A percentile compares a stretch with the other conserved stretches of the same genome.
Conservation (phyloP, 768 basidiomycete species). For the Termitomyces eurrhizus region DNA sequence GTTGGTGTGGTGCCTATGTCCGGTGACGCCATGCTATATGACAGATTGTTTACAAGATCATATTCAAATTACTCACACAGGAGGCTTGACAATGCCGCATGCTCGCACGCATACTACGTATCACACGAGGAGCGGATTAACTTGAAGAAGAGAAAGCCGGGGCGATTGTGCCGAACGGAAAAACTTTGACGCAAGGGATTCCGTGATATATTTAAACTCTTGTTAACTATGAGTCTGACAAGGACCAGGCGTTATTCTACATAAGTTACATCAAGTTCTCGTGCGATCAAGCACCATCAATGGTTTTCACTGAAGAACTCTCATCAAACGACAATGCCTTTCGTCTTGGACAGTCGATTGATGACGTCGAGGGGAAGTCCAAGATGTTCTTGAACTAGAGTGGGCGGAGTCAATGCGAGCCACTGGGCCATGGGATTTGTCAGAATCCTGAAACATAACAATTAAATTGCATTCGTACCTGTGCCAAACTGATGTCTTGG, state of each 20-base stretch:
- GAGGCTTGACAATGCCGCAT: background rate
- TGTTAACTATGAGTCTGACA: background rate
- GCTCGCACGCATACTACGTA: background rate
- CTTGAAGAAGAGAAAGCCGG: background rate
- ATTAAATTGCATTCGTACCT: slow-evolving; percentile 26
- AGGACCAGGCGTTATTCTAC: background rate
- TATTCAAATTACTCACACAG: background rate
- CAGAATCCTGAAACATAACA: background rate
- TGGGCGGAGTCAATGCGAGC: slow-evolving; percentile 20
- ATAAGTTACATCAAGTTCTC: background rate
- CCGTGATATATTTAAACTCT: background rate
- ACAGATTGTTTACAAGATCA: background rate
- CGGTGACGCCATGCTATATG: background rate
- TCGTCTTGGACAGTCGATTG: slow-evolving; percentile 34
- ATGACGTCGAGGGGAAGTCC: slow-evolving; percentile 17
- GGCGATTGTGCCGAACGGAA: background rate
- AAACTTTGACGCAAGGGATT: background rate
- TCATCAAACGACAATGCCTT: slow-evolving; percentile 32
- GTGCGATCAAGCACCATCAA: background rate
- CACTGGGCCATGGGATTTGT: slow-evolving; percentile 14
- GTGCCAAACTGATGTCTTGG: slow-evolving; percentile 39
- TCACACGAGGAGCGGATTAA: background rate
- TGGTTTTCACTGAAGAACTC: background rate
- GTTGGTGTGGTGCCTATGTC: background rate
- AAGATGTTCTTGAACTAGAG: slow-evolving; percentile 14